Evolutionary conservation across 345 rosid species (phyloP), one percentile per base, ranked within the genome.

Genomic region (Aquilaria malaccensis): DNA sequence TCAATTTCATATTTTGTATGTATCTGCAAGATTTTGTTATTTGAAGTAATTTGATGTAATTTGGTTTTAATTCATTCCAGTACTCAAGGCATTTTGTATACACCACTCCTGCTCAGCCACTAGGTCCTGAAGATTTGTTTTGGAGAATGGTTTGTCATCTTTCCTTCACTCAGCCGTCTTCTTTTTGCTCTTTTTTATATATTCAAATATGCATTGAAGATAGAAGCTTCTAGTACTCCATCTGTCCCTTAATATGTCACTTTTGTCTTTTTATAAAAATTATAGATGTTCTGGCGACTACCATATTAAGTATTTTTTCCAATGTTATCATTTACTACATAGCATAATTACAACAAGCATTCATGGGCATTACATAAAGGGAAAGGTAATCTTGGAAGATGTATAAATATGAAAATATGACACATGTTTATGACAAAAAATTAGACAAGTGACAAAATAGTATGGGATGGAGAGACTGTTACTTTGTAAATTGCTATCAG

Each of bases 91-190:
- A 94, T 81, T 90, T 91, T 68, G 13, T 94, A 32, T 91, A 86
- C 76, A 88, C 99, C 59, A 83, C 71, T 75, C 99, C 97, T 67
- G 97, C 97, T 63, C 95, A 77, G 67, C 94, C 88, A 13, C 70
- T 86, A 79, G 99, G 99, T 68, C 95, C 97, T 3, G 99, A 95
- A 78, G 99, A 95, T 76, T 74, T 95, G 69, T 80, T 77, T 54
- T 95, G 99, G 99, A 82, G 93, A 82, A 86, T 95, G 99, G 95
- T 94, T 63, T 11, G 89, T 78, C 29, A 52, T 68, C 59, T 52
- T 9, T 32, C 45, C 11, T 12, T 61, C 30, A 11, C 55, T 10
- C 31, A 45, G 14, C 59, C 10, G 33, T 45, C 31, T 57, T 3
- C 7, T 37, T 10, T 47, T 31, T 63, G 50, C 13, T 0, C 15